Evolutionary conservation across 192 early-diverging fungal genomes (phyloP), one percentile per base, ranked within the genome.

Genomic region (Mortierella antarctica): DNA sequence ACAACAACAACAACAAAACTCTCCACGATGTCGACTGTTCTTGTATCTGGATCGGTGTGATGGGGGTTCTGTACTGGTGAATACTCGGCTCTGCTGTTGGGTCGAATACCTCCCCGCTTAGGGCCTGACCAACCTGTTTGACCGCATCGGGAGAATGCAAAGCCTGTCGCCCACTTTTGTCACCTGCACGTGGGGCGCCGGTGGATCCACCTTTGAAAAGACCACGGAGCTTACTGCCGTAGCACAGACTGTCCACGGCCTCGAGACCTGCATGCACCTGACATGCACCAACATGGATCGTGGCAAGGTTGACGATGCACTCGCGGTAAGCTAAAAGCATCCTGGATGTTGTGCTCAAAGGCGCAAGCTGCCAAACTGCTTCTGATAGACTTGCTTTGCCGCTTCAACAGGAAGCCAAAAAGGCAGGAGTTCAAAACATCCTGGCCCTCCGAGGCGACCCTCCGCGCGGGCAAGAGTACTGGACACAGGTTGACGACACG

Each of bases 211-310:
- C 7, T 86, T 90, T 46, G 92, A 94, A 58, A 84, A 89, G 55
- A 95, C 94, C 7, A 83, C 93, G 50, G 90, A 93, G 60, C 76
- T 95, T 42, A 86, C 84, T 82, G 84, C 88, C 12, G 92, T 90
- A 2, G 92, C 92, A 21, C 93, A 95, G 78, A 83, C 84, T n/a
- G 86, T 92, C 6, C 87, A 91, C 57, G 95, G 95, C 8, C 85
- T 96, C 13, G 93, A 95, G 74, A 92, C 93, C 1, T 82, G 84
- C 73, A 93, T 95, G 93, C 95, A 96, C 71, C 78, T 96, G 86
- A 96, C 95, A 2, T 96, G 95, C 82, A 96, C 95, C 65, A 96
- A 96, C 76, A 95, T 96, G 94, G 92, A 92, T 17, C 86, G 86
- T 39, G 89, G 90, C 57, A 93, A 91, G 71, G 87, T 96, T 46